Conservation (phyloP, 306 rosid genomes). For the Quercus cerris region DNA sequence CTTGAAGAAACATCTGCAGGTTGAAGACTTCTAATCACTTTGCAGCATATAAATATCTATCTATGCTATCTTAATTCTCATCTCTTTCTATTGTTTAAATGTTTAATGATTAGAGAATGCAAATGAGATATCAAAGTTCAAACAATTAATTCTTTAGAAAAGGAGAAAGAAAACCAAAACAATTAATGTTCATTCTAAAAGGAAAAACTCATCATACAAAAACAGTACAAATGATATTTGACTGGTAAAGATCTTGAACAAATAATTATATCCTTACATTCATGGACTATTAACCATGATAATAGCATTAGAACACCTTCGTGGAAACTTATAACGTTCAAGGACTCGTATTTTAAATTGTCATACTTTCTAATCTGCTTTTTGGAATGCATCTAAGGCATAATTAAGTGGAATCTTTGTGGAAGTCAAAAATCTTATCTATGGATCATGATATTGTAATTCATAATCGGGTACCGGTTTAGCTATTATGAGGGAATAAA, state of each 20-base stretch:
- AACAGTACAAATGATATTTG: conserved; percentile 3
- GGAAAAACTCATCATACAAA: too few species aligned
- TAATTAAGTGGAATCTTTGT: background rate
- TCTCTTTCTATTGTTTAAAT: too few species aligned
- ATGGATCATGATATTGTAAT: background rate
- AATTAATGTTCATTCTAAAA: too few species aligned
- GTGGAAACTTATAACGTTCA: background rate
- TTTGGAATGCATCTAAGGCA: background rate
- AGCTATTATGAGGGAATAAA: background rate
- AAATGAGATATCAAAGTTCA: background rate
- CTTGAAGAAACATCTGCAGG: too few species aligned
- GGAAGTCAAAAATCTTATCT: background rate
- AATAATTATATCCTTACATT: background rate
- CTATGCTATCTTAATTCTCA: too few species aligned
- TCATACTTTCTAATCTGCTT: background rate
- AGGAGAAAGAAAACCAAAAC: background rate
- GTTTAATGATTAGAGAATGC: too few species aligned
- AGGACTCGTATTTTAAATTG: background rate
- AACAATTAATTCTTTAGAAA: background rate
- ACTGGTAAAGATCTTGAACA: background rate
- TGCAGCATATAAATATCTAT: too few species aligned
- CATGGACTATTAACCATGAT: background rate
- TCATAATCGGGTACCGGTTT: background rate
- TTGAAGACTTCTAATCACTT: too few species aligned
- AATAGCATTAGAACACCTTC: background rate